phyloP scores from a whole-genome alignment of 2,329 filamentous ascomycete genomes.

The Botryotinia convoluta region DNA sequence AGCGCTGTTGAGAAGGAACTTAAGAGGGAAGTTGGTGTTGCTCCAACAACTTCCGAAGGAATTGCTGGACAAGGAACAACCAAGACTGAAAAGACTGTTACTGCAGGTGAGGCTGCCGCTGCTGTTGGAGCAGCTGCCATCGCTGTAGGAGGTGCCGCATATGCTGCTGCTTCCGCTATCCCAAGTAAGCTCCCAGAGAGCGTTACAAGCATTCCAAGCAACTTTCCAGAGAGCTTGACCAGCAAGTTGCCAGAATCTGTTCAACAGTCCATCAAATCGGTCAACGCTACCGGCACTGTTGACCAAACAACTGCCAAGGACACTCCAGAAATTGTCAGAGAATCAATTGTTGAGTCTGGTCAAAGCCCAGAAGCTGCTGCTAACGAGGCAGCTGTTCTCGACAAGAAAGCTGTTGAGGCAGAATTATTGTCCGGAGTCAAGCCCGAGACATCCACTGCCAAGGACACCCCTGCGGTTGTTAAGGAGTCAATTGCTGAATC shows the following conservation, averaged over 20 bases:
- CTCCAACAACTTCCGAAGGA: conserved; percentile 56
- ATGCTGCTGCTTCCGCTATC: conserved; percentile 47
- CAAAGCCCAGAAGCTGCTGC: conserved; percentile 68
- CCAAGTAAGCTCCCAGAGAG: conserved; percentile 52
- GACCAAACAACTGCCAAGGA: conserved; percentile 47
- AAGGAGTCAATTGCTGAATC: conserved; percentile 58
- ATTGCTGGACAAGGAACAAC: conserved; percentile 51
- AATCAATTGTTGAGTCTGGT: conserved; percentile 57
- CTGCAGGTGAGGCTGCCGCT: conserved; percentile 44
- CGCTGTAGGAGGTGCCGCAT: conserved; percentile 44
- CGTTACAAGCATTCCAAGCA: conserved; percentile 44
- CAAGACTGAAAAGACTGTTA: conserved; percentile 50
- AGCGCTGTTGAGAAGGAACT: conserved; percentile 68
- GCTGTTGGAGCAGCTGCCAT: conserved; percentile 46
- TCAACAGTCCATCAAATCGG: conserved; percentile 50
- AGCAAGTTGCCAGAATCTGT: conserved; percentile 53
- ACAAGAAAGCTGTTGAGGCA: conserved; percentile 72
- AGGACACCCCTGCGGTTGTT: conserved; percentile 54
- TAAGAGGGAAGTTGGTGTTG: conserved; percentile 62
- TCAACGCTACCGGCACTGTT: conserved; percentile 40
- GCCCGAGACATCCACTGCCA: conserved; percentile 40
- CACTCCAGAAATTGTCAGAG: conserved; percentile 56
- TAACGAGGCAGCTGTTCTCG: conserved; percentile 64
- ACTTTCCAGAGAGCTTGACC: conserved; percentile 53
- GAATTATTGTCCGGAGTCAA: conserved; percentile 68